Evolutionary conservation across 139 green algal species (phyloP).

Genomic region (Auxenochlorella pyrenoidosa): DNA sequence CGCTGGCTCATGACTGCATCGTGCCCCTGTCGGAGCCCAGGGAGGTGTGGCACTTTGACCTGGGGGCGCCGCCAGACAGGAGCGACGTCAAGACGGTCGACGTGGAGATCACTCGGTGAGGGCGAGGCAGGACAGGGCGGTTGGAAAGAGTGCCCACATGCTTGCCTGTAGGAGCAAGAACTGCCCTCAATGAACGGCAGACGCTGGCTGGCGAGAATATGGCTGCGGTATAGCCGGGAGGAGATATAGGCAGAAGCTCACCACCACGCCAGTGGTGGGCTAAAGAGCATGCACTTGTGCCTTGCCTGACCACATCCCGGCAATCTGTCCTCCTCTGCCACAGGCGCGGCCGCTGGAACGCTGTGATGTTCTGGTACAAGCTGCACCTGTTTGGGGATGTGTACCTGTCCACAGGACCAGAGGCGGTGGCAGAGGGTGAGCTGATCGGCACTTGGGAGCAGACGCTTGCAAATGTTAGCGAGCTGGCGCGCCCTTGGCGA

Average conservation of each 20-base stretch:
- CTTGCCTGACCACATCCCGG: background rate
- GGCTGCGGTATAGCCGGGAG: too few species aligned
- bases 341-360: slow-evolving; percentile 63
- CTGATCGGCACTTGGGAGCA: background rate
- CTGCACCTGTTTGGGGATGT: slow-evolving; percentile 65
- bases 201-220: too few species aligned
- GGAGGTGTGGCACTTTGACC: slow-evolving; percentile 80
- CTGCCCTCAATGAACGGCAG: too few species aligned
- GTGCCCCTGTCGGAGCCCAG: slow-evolving; percentile 61
- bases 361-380: slow-evolving; percentile 79
- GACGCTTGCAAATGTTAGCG: background rate
- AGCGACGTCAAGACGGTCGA: slow-evolving; percentile 66
- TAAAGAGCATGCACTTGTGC: background rate
- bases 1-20: slow-evolving; percentile 39
- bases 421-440: slow-evolving; percentile 33
- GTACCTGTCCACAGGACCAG: slow-evolving; percentile 46
- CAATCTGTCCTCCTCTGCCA: background rate
- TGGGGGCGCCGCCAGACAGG: slow-evolving; percentile 59
- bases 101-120: slow-evolving; percentile 56
- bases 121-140: background rate
- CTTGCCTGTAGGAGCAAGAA: background rate
- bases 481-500: too few species aligned
- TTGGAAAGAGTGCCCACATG: background rate
- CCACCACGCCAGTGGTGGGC: too few species aligned
- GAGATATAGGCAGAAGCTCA: too few species aligned